Conservation (phyloP, 2,329 filamentous ascomycete species). For the Fusarium paranaense region DNA sequence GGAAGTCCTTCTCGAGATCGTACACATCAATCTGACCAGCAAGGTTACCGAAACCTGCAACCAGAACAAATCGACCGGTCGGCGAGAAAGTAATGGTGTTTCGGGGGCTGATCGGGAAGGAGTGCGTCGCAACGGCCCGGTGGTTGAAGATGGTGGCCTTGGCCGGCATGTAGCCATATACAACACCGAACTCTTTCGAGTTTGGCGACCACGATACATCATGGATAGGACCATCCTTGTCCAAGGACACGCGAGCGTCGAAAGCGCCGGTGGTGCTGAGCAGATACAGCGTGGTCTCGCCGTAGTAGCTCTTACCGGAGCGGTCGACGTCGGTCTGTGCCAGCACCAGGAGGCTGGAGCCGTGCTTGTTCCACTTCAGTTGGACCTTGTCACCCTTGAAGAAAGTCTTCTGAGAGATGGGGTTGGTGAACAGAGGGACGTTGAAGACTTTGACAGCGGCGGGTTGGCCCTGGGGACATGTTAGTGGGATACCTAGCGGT, state of each 20-base stretch:
- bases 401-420: conserved; percentile 97
- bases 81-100: conserved; percentile 98
- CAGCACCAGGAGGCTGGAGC: conserved; percentile 91
- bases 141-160: conserved; percentile 99
- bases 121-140: conserved; percentile 83
- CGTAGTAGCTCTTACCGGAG: conserved; percentile 99
- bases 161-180: conserved; percentile 99
- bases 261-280: conserved; percentile 92
- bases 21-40: conserved; percentile 98
- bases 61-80: conserved; percentile 89
- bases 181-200: conserved; percentile 96
- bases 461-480: conserved; percentile 78
- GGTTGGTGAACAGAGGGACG: conserved; percentile 83
- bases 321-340: conserved; percentile 98
- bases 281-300: conserved; percentile 96
- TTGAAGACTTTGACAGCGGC: conserved; percentile 95
- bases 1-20: conserved; percentile 93
- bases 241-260: conserved; percentile 89
- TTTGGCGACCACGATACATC: conserved; percentile 99
- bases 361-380: conserved; percentile 95
- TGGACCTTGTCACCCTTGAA: conserved; percentile 99
- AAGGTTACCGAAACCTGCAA: conserved; percentile 97
- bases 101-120: conserved; percentile 86
- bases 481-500: conserved; percentile 19
- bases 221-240: conserved; percentile 98